Evolutionary conservation across 176 grass and related monocot genomes (phyloP).

Genomic region (Stipa capillata): DNA sequence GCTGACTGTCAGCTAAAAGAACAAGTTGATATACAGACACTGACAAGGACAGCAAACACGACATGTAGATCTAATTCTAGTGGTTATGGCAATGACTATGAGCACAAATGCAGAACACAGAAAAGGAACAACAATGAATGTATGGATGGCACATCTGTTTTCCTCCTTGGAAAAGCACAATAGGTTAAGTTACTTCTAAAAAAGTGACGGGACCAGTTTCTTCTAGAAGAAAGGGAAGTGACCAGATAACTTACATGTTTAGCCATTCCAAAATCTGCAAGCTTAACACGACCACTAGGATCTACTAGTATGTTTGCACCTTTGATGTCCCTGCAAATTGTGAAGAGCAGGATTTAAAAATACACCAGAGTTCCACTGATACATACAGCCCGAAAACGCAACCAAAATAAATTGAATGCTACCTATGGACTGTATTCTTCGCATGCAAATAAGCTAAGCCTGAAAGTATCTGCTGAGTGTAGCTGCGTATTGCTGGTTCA

Average conservation of each 20-base stretch:
- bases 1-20: background rate
- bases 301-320: slow-evolving; percentile 98
- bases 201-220: background rate
- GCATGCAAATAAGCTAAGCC: slow-evolving; percentile 94
- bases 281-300: slow-evolving; percentile 95
- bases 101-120: no score
- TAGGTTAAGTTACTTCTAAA: background rate
- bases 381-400: background rate
- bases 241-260: slow-evolving; percentile 71
- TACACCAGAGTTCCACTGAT: slow-evolving; percentile 1
- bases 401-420: slow-evolving; percentile 20
- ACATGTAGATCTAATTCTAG: slow-evolving; percentile 6
- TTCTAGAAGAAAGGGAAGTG: slow-evolving; percentile 4
- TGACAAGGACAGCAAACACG: background rate
- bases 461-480: slow-evolving; percentile 98
- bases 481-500: slow-evolving; percentile 93
- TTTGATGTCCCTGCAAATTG: slow-evolving; percentile 86
- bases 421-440: slow-evolving; percentile 96
- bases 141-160: background rate
- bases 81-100: background rate
- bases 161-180: slow-evolving; percentile 4
- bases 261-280: slow-evolving; percentile 99
- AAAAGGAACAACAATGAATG: background rate
- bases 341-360: background rate
- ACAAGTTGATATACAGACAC: background rate